These are phyloP conservation scores for Trichosporon sp. DNA, from an alignment of 1,284 basidiomycete genomes.

Conservation along the genomic window DNA sequence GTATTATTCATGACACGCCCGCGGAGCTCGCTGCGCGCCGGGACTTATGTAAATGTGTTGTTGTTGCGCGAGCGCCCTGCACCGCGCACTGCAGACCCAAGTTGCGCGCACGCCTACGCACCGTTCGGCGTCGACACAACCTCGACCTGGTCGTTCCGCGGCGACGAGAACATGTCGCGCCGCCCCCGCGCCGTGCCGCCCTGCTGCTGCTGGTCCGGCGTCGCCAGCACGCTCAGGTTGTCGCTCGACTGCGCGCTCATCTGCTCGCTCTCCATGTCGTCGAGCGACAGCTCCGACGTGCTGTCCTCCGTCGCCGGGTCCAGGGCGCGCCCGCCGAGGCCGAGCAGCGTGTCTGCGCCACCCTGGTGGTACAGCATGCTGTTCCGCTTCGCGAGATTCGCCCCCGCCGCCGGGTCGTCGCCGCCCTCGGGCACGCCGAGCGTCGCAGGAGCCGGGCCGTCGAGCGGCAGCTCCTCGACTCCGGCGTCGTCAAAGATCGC, in stretches of 20 bases:
- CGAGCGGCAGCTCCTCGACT: constrained; percentile 33
- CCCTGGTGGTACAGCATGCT: constrained; percentile 47
- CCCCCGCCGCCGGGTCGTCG: not conserved
- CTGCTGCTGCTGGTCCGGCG: not conserved
- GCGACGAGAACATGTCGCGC: not conserved
- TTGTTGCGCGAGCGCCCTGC: too few relatives aligned
- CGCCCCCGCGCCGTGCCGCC: not conserved
- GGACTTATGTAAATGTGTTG: not conserved
- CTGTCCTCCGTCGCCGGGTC: constrained; percentile 30
- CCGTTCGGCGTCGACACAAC: constrained; percentile 3
- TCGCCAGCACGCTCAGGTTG: constrained; percentile 6
- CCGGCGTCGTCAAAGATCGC: constrained; percentile 68
- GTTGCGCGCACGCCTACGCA: not conserved
- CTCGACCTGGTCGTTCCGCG: not conserved
- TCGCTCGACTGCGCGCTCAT: constrained; percentile 17
- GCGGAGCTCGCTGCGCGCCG: not conserved
- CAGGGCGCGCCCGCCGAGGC: constrained; percentile 41
- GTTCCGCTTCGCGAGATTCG: constrained; percentile 42
- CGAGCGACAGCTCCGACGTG: constrained; percentile 16
- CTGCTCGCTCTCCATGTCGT: constrained; percentile 19
- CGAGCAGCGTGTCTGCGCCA: constrained; percentile 43
- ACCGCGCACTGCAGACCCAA: too few relatives aligned
- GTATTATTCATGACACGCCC: not conserved
- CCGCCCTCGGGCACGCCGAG: constrained; percentile 1
- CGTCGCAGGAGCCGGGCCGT: constrained; percentile 8